phyloP scores from a whole-genome alignment of 768 basidiomycete species.

The Lactarius tabidus region DNA sequence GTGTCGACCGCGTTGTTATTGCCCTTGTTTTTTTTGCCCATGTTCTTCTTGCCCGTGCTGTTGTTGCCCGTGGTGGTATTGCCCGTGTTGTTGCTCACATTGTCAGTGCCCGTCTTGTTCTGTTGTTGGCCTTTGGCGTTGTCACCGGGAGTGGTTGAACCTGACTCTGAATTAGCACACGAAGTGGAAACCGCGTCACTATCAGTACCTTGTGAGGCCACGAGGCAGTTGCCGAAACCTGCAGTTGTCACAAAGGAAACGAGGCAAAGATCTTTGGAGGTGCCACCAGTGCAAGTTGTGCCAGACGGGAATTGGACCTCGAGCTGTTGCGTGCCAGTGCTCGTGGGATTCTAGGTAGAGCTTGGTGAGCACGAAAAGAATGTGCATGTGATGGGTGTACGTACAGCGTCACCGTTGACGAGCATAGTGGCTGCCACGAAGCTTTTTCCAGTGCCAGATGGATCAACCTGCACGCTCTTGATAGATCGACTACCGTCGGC shows the following conservation, averaged over 20 bases:
- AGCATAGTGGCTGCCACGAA: constrained; percentile 39
- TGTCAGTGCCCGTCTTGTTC: not conserved
- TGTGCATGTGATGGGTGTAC: constrained; percentile 20
- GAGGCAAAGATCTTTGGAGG: constrained; percentile 43
- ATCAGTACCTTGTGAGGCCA: constrained; percentile 30
- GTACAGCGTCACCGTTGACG: constrained; percentile 47
- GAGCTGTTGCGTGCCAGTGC: constrained; percentile 39
- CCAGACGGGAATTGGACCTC: constrained; percentile 44
- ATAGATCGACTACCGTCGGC: constrained; percentile 47
- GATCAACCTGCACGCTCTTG: constrained; percentile 41
- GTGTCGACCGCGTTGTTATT: too few relatives aligned
- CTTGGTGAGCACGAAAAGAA: not conserved
- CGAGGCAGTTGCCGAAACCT: constrained; percentile 54
- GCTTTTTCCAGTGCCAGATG: constrained; percentile 35
- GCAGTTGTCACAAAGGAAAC: constrained; percentile 47
- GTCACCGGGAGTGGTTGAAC: too few relatives aligned
- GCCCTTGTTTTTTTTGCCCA: not conserved
- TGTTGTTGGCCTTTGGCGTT: too few relatives aligned
- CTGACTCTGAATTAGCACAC: too few relatives aligned
- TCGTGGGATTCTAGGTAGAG: constrained; percentile 37
- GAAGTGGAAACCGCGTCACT: too few relatives aligned
- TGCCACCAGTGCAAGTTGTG: constrained; percentile 50
- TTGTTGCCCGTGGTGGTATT: too few relatives aligned
- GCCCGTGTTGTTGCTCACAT: not conserved
- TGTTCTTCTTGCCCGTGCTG: not conserved